Conservation (phyloP, 1,284 basidiomycete species). For the Heterobasidion occidentale region DNA sequence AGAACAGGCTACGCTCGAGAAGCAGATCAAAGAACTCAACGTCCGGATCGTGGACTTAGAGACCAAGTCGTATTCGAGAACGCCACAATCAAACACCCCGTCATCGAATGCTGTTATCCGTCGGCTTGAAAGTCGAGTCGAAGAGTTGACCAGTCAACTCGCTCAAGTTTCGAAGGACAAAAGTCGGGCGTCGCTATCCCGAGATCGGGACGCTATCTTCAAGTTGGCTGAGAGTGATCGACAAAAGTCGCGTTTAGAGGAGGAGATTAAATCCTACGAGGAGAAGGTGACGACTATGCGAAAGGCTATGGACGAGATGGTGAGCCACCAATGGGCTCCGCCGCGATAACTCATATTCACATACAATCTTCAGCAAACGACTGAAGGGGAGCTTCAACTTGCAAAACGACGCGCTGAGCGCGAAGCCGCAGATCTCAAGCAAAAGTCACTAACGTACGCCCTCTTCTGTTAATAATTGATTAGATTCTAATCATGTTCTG, state of each 20-base stretch:
- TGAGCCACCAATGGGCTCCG: conserved; percentile 20
- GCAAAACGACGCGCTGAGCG: conserved; percentile 70
- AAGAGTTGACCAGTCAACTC: conserved; percentile 63
- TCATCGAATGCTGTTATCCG: conserved; percentile 35
- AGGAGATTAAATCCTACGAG: conserved; percentile 55
- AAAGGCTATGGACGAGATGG: conserved; percentile 50
- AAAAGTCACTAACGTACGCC: conserved; percentile 58
- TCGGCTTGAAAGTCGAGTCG: conserved; percentile 59
- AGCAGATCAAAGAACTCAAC: conserved; percentile 77
- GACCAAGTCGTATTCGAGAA: conserved; percentile 62
- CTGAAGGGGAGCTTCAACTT: conserved; percentile 57
- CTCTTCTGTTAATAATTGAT: conserved; percentile 2
- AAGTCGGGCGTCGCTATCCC: conserved; percentile 36
- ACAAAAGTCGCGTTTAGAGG: conserved; percentile 51
- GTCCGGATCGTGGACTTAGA: conserved; percentile 77
- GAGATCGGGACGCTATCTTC: conserved; percentile 42
- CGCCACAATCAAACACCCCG: conserved; percentile 39
- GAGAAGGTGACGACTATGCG: conserved; percentile 48
- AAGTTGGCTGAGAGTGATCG: conserved; percentile 56
- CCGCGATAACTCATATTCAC: not conserved
- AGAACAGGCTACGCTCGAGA: conserved; percentile 68
- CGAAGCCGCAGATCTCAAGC: conserved; percentile 66
- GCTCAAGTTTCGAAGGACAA: conserved; percentile 41
- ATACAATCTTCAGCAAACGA: conserved; percentile 48
- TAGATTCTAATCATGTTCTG: conserved; percentile 1